phyloP scores from a whole-genome alignment of 805 yeast species.

The Isabelozyma rhagii region DNA sequence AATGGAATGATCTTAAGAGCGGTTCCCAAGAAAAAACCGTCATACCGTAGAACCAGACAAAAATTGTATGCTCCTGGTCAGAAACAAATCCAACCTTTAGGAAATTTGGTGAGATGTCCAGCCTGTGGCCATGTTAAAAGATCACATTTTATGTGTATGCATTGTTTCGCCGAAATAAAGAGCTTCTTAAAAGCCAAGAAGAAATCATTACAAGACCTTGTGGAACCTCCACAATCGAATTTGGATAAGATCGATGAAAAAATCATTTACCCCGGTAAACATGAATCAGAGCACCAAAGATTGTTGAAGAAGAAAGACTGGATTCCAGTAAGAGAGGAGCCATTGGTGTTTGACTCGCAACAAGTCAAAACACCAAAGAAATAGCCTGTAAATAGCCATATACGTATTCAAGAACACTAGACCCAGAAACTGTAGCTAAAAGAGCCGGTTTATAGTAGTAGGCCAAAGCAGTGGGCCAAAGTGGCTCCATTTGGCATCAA shows the following conservation, averaged over 20 bases:
- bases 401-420: background rate
- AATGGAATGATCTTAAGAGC: conserved; percentile 75
- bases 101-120: conserved; percentile 85
- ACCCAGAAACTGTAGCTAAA: too few species aligned
- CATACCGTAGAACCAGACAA: conserved; percentile 82
- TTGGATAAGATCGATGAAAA: conserved; percentile 61
- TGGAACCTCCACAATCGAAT: conserved; percentile 36
- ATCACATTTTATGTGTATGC: conserved; percentile 88
- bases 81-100: conserved; percentile 73
- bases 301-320: conserved; percentile 39
- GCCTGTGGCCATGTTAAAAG: conserved; percentile 92
- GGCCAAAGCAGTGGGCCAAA: background rate
- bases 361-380: conserved; percentile 18
- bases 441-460: too few species aligned
- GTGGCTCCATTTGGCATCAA: too few species aligned
- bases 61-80: conserved; percentile 79
- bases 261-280: conserved; percentile 73
- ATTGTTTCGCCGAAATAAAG: conserved; percentile 82
- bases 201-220: conserved; percentile 20
- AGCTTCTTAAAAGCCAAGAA: conserved; percentile 62
- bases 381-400: background rate
- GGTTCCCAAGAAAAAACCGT: conserved; percentile 90
- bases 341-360: conserved; percentile 29
- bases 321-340: conserved; percentile 42
- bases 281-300: conserved; percentile 31